phyloP scores from a whole-genome alignment of 2,329 filamentous ascomycete species.

The Botrytis deweyae region DNA sequence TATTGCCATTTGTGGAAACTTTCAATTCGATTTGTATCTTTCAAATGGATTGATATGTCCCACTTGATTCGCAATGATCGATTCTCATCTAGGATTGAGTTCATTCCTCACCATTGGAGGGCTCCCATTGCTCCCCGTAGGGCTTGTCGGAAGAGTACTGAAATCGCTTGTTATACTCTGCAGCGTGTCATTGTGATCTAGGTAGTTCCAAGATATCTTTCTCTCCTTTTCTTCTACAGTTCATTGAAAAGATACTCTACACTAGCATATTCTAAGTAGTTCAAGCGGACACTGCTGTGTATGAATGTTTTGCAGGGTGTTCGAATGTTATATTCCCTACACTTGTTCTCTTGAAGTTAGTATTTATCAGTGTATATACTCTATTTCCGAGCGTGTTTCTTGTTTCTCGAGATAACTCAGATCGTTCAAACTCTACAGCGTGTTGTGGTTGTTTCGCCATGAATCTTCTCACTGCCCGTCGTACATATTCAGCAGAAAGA shows the following conservation, averaged over 20 bases:
- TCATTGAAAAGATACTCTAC: background rate
- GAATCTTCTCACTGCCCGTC: background rate
- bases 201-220: background rate
- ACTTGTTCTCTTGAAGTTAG: background rate
- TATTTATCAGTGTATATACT: background rate
- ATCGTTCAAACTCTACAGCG: background rate
- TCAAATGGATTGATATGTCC: background rate
- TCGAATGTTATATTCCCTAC: background rate
- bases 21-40: background rate
- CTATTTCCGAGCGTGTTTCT: background rate
- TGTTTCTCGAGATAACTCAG: background rate
- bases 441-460: background rate
- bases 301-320: background rate
- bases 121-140: background rate
- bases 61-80: background rate
- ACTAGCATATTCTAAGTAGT: background rate
- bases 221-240: background rate
- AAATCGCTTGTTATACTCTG: background rate
- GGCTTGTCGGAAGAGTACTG: background rate
- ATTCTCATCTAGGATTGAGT: background rate
- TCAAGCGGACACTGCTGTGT: constrained; percentile 13
- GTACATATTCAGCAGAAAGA: background rate
- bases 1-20: background rate
- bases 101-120: background rate
- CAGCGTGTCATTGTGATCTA: background rate